Evolutionary conservation across 371 early-diverging fungal species (phyloP).

Genomic region (Rhizopus stolonifer): DNA sequence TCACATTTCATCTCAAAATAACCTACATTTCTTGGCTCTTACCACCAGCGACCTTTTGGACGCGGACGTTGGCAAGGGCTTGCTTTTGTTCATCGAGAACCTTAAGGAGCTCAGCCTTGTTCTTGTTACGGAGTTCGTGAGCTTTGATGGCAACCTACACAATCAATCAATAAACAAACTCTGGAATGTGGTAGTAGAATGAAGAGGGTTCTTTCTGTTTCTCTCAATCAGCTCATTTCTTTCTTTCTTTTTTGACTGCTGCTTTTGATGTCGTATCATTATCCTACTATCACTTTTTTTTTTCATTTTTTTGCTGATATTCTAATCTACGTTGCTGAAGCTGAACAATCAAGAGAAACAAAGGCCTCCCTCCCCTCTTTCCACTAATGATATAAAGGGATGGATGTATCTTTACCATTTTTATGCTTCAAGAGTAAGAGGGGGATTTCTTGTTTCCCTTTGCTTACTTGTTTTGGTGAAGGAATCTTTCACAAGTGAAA

Average conservation of each 20-base stretch:
- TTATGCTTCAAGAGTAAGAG: constrained; percentile 16
- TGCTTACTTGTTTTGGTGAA: neutral
- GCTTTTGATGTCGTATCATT: too few relatives aligned
- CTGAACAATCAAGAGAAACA: neutral
- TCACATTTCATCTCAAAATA: neutral
- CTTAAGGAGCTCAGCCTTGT: constrained; percentile 87
- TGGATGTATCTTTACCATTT: constrained; percentile 5
- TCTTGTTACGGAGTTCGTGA: constrained; percentile 88
- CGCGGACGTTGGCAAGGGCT: constrained; percentile 87
- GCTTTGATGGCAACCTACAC: constrained; percentile 81
- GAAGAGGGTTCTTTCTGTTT: neutral
- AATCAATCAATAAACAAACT: neutral
- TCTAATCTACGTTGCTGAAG: too few relatives aligned
- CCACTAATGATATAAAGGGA: too few relatives aligned
- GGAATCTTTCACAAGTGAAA: too few relatives aligned
- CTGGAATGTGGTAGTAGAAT: too few relatives aligned
- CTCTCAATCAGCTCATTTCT: neutral
- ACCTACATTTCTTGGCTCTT: constrained; percentile 82
- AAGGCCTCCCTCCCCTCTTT: neutral
- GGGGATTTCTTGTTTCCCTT: constrained; percentile 3
- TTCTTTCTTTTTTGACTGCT: too few relatives aligned
- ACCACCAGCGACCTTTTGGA: constrained; percentile 88
- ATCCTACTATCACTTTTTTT: too few relatives aligned
- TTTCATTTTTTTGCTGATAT: too few relatives aligned
- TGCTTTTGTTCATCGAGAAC: constrained; percentile 91